Conservation (phyloP, 331 rosid genomes). For the Erythrophleum ivorense region DNA sequence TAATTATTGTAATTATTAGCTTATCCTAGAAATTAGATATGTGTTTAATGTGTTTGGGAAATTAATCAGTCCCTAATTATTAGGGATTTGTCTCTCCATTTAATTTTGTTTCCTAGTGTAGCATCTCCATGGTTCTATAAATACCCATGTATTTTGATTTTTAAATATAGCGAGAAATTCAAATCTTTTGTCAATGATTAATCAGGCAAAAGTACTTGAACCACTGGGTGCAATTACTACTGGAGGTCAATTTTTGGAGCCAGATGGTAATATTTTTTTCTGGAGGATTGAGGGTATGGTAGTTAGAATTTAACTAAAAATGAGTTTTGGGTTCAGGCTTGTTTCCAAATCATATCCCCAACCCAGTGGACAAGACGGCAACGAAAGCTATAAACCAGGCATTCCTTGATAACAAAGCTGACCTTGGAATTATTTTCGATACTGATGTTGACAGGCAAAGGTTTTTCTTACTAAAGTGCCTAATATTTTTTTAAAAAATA, state of each 20-base stretch:
- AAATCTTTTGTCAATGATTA: neutral
- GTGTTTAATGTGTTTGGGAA: neutral
- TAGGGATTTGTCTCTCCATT: neutral
- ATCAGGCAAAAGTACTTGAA: constrained; percentile 90
- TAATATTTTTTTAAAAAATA: neutral
- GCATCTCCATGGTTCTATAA: neutral
- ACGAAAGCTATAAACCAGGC: constrained; percentile 94
- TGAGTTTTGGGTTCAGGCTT: constrained; percentile 60
- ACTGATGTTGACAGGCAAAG: constrained; percentile 89
- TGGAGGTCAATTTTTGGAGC: constrained; percentile 99
- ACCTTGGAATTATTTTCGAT: constrained; percentile 96
- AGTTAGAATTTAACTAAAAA: constrained; percentile 18
- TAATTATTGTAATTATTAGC: neutral
- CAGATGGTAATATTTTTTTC: constrained; percentile 75
- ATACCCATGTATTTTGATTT: neutral
- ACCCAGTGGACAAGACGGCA: constrained; percentile 97
- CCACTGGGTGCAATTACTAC: constrained; percentile 89
- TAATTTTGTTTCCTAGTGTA: too few relatives aligned
- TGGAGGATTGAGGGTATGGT: constrained; percentile 24
- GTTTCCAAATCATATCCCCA: constrained; percentile 97
- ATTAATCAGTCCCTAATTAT: neutral
- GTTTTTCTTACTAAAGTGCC: constrained; percentile 13
- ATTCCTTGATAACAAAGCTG: constrained; percentile 87
- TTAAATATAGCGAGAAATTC: neutral
- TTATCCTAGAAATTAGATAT: neutral